Evolutionary conservation across 306 rosid genomes (phyloP).

Genomic region (Cicer judaicum): DNA sequence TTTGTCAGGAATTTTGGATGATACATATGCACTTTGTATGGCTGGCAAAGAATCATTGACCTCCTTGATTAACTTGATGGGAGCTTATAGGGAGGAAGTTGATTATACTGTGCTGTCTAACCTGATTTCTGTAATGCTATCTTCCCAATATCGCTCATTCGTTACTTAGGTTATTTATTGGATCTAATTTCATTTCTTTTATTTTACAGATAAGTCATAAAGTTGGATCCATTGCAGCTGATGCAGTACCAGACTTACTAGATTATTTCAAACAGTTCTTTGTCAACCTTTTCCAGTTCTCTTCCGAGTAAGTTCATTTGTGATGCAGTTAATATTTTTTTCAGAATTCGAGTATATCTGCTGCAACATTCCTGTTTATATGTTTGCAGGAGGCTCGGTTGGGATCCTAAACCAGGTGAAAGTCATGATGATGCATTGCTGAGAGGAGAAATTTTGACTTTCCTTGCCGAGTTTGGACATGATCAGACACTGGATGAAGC

Average conservation of each 20-base stretch:
- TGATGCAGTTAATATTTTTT: constrained; percentile 4
- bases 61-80: constrained; percentile 81
- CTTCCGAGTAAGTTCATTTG: constrained; percentile 73
- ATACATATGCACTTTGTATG: constrained; percentile 81
- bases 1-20: constrained; percentile 84
- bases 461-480: constrained; percentile 77
- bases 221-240: constrained; percentile 67
- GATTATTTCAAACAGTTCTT: constrained; percentile 65
- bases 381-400: constrained; percentile 83
- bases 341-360: constrained; percentile 29
- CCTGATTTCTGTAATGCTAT: constrained; percentile 69
- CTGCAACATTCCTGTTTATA: constrained; percentile 34
- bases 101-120: constrained; percentile 86
- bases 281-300: constrained; percentile 65
- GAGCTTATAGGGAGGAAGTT: constrained; percentile 78
- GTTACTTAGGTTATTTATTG: constrained; percentile 30
- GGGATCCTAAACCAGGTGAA: constrained; percentile 78
- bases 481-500: constrained; percentile 81
- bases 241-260: constrained; percentile 73
- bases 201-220: constrained; percentile 66
- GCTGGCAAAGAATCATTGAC: constrained; percentile 73
- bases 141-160: constrained; percentile 39
- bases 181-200: constrained; percentile 44
- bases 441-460: constrained; percentile 91
- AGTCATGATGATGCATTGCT: constrained; percentile 81